Evolutionary conservation across 495 filamentous ascomycete species (phyloP).

Genomic region (Daldinia decipiens): DNA sequence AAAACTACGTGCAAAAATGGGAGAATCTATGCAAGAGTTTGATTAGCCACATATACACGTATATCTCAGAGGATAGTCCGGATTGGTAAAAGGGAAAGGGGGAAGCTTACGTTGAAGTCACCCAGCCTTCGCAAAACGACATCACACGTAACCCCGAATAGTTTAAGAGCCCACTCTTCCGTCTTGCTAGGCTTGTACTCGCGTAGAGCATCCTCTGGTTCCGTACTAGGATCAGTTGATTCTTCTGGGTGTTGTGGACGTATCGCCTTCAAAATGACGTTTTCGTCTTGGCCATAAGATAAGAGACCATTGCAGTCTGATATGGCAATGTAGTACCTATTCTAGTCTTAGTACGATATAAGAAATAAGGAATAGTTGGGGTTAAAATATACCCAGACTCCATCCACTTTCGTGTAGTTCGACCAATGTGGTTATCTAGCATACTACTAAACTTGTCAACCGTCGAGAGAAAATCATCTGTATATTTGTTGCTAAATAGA

Average conservation of each 20-base stretch:
- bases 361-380: constrained; percentile 63
- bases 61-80: neutral
- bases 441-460: constrained; percentile 62
- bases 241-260: constrained; percentile 37
- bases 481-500: constrained; percentile 67
- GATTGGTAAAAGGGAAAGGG: neutral
- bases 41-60: constrained; percentile 9
- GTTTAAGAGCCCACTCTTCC: constrained; percentile 27
- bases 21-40: constrained; percentile 54
- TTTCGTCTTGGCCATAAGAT: constrained; percentile 53
- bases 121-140: constrained; percentile 68
- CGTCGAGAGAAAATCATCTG: constrained; percentile 58
- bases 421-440: constrained; percentile 69
- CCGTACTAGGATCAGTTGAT: constrained; percentile 6
- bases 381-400: constrained; percentile 66
- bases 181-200: constrained; percentile 27
- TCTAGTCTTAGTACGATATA: constrained; percentile 59
- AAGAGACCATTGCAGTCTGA: constrained; percentile 55
- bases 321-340: constrained; percentile 67
- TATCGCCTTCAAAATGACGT: constrained; percentile 49
- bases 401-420: constrained; percentile 67
- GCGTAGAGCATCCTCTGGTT: constrained; percentile 9
- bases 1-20: constrained; percentile 75
- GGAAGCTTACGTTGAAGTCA: constrained; percentile 61
- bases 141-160: constrained; percentile 51